Evolutionary conservation across 2,329 filamentous ascomycete species (phyloP), one percentile per base, ranked within the genome.

Genomic region (Albifimbria verrucaria): DNA sequence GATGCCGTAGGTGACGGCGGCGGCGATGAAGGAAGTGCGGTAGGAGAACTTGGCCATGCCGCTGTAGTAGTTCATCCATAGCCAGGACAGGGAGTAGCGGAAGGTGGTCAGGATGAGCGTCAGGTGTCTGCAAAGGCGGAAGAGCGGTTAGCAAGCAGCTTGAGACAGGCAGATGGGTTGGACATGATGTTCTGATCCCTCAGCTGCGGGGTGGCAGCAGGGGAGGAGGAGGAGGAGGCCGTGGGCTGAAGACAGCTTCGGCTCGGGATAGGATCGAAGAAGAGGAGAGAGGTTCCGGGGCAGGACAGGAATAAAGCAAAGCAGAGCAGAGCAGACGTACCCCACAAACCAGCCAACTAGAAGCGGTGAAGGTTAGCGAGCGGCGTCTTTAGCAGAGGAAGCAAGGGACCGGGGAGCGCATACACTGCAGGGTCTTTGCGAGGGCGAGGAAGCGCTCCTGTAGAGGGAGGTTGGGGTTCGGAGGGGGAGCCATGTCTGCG

Each of bases 1-100:
- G 61, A 99, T 97, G 60, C 94, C 93, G 73, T 99, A 99, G 11
- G 94, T 97, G 48, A 86, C 84, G 47, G 92, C 91, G 6, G 94
- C 94, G 3, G 92, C 87, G 62, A 97, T 62, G 71, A 99, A 99
- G 53, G 92, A 90, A 51, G 88, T 83, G 65, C 94, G 92, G 78
- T 99, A 99, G 53, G 88, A 88, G 72, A 94, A 86, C 61, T 83
- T 80, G 47, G 93, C 92, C 78, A 85, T 85, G 68, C 83, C 76
- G 53, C 86, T 86, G 70, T 88, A 88, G 72, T 85, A 92, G 80
- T 96, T 95, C 80, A 97, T 89, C 66, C 88, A 88, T 54, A 97
- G 74, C 78, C 91, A 96, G 48, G 92, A 95, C 57, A 97, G 72
- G 58, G 80, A 75, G 73, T 97, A 99, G 69, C 92, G 89, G 66